Conservation (phyloP, 106 monocot genomes). For the Platanthera guangdongensis region DNA sequence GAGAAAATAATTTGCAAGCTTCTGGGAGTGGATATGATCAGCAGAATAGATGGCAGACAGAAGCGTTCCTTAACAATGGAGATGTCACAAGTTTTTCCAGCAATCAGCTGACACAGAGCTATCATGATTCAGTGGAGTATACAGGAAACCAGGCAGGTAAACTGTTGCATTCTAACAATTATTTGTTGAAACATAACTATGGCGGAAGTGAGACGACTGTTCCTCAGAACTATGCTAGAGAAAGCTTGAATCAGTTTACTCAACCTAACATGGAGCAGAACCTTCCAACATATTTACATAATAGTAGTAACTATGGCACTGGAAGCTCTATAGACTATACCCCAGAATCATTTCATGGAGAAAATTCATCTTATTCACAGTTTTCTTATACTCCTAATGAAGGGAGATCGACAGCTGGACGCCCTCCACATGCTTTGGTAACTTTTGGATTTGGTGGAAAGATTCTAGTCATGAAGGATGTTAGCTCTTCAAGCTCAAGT, state of each 20-base stretch:
- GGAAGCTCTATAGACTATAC: constrained; percentile 29
- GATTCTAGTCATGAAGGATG: constrained; percentile 68
- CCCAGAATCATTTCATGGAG: constrained; percentile 34
- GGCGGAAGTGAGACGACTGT: constrained; percentile 14
- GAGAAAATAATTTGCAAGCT: neutral
- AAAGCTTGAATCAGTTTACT: constrained; percentile 31
- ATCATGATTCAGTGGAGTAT: constrained; percentile 17
- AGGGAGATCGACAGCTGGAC: constrained; percentile 74
- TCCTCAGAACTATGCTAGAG: constrained; percentile 27
- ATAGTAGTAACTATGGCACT: constrained; percentile 31
- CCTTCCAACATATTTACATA: constrained; percentile 22
- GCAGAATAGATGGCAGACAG: constrained; percentile 30
- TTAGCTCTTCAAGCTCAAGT: constrained; percentile 17
- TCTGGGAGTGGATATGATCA: constrained; percentile 17
- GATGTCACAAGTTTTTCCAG: constrained; percentile 11
- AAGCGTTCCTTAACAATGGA: constrained; percentile 13
- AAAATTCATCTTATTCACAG: constrained; percentile 27
- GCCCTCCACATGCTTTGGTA: constrained; percentile 87
- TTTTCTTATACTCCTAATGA: constrained; percentile 36
- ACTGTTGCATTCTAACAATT: constrained; percentile 19
- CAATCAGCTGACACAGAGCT: constrained; percentile 32
- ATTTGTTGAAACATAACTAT: constrained; percentile 12
- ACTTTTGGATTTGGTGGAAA: constrained; percentile 98
- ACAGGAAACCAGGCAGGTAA: constrained; percentile 15
- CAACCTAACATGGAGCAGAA: constrained; percentile 34